phyloP scores from a whole-genome alignment of 2,329 filamentous ascomycete species.

The Parafenestella ontariensis region DNA sequence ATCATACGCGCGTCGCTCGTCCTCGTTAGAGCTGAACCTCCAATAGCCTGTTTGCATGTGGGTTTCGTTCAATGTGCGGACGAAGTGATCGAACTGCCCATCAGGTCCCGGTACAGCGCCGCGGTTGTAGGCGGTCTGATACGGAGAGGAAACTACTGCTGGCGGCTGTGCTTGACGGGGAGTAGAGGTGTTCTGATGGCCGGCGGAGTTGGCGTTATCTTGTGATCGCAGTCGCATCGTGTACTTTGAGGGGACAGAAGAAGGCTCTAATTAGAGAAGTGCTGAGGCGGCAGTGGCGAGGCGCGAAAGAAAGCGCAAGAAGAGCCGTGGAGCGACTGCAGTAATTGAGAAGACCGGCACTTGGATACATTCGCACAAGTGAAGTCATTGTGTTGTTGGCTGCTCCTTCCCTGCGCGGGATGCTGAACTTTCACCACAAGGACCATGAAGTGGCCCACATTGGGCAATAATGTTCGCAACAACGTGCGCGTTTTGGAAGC shows the following conservation, averaged over 20 bases:
- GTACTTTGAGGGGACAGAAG: neutral
- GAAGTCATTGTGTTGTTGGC: too few species aligned
- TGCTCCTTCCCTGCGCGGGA: too few species aligned
- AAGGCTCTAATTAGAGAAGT: neutral
- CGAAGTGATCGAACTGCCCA: conserved; percentile 19
- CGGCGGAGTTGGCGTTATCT: neutral
- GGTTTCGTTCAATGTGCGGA: neutral
- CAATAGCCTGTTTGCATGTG: conserved; percentile 21
- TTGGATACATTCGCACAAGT: too few species aligned
- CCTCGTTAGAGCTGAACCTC: conserved; percentile 17
- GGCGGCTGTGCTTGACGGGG: neutral
- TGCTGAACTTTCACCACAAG: too few species aligned
- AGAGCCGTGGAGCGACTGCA: too few species aligned
- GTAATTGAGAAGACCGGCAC: too few species aligned
- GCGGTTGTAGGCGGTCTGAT: conserved; percentile 15
- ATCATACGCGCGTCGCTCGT: conserved; percentile 20
- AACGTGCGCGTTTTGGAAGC: too few species aligned
- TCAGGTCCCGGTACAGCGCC: conserved; percentile 1
- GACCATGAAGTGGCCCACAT: too few species aligned
- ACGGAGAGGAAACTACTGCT: neutral
- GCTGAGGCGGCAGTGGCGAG: neutral
- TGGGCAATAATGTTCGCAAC: too few species aligned
- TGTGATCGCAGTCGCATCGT: neutral
- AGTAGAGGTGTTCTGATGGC: neutral
- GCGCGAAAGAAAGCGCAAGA: neutral